A percentile compares a stretch with the other conserved stretches of the same genome.
These are phyloP conservation scores for Thuja plicata DNA, from an alignment of 83 land plant species.

Conservation along the genomic window DNA sequence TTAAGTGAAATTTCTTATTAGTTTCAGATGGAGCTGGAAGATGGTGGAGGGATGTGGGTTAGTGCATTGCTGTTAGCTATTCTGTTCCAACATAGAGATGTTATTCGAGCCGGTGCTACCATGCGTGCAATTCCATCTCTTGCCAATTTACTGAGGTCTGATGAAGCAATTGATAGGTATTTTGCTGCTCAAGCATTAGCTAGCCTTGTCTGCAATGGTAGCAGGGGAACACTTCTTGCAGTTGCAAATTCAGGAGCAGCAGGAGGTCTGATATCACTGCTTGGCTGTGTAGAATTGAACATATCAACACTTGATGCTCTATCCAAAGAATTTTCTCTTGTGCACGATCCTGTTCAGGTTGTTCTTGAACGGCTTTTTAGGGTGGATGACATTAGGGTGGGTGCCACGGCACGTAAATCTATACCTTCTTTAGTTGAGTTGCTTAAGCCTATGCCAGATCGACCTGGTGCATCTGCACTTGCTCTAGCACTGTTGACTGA, in stretches of 20 bases:
- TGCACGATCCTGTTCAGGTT: constrained; percentile 58
- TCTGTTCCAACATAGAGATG: constrained; percentile 61
- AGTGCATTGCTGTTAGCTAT: constrained; percentile 70
- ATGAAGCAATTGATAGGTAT: constrained; percentile 62
- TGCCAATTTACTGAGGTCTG: constrained; percentile 62
- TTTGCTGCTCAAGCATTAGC: constrained; percentile 90
- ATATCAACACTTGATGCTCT: constrained; percentile 43
- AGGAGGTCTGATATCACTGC: constrained; percentile 52
- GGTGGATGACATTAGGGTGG: constrained; percentile 71
- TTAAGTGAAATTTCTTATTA: background rate
- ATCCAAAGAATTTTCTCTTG: constrained; percentile 70
- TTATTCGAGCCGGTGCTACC: constrained; percentile 48
- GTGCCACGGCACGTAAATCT: constrained; percentile 72
- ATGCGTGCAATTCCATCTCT: constrained; percentile 64
- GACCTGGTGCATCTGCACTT: constrained; percentile 77
- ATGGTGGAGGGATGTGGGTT: constrained; percentile 68
- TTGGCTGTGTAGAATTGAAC: constrained; percentile 71
- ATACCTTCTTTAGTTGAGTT: constrained; percentile 83
- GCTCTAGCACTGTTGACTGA: constrained; percentile 61
- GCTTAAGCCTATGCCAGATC: constrained; percentile 80
- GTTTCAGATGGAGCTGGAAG: constrained; percentile 64
- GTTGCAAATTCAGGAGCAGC: constrained; percentile 82
- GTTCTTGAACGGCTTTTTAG: constrained; percentile 68
- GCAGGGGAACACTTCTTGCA: constrained; percentile 57
- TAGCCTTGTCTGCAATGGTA: constrained; percentile 75